Evolutionary conservation across 192 early-diverging fungal genomes (phyloP), one percentile per base, ranked within the genome.

Genomic region (Paraglomus occultum): DNA sequence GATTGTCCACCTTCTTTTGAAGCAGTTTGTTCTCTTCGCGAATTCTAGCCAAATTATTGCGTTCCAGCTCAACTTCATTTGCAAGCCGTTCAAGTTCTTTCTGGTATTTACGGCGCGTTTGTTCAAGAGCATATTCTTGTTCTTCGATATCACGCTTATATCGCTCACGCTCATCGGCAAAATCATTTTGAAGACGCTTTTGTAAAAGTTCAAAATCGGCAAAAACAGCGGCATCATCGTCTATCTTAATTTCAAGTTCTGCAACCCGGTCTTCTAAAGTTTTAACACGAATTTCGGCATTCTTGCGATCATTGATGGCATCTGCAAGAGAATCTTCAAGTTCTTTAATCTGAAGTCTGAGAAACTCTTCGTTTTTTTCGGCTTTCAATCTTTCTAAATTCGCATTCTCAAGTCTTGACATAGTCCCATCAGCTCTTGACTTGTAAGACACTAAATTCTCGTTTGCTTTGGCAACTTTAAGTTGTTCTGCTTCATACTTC

Each of bases 51-150:
- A 81, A 55, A 52, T 85, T 83, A 48, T 76, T 81, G 78, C 82
- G 84, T 76, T 92, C 92, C 3, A 82, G 73, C 63, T 96, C 93
- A 53, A 95, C 82, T 76, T 96, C 94, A 8, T 81, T 76, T 64
- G 88, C 83, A 51, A 93, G 82, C 51, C 88, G 84, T 64, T 92
- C 88, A 20, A 94, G 79, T 80, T 96, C 92, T 68, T 87, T 90
- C 72, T 93, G 91, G 74, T 93, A 94, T 76, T 91, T 95, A 61
- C 84, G 87, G 11, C 89, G 86, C 54, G 88, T 80, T 61, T 79
- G 79, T n/a, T 93, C 92, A 14, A 94, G 79, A 8, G 85, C 76
- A 23, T 76, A 77, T 49, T 90, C 91, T 44, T 86, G 84, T 49
- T 92, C 92, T 55, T 92, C 92, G 20, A 90, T 75, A 64, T 94